Conservation (phyloP, 177 flowering plant species). For the Vitis hybrid region DNA sequence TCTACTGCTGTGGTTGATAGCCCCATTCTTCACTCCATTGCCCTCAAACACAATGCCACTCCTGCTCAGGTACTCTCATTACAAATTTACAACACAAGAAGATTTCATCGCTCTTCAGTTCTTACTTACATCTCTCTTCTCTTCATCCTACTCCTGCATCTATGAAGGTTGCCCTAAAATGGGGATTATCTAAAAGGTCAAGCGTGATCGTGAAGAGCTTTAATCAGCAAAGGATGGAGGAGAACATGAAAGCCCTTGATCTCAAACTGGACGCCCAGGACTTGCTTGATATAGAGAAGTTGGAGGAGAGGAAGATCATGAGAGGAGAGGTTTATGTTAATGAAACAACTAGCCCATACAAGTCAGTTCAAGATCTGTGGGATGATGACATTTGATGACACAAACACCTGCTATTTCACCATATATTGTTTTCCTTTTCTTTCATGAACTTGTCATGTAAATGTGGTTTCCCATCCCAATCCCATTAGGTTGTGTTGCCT, state of each 20-base stretch:
- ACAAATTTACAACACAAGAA: neutral
- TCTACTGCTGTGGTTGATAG: slow-evolving; percentile 55
- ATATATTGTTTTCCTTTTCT: neutral
- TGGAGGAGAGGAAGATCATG: slow-evolving; percentile 69
- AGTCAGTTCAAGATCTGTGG: slow-evolving; percentile 64
- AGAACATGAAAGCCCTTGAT: slow-evolving; percentile 49
- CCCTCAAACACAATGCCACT: slow-evolving; percentile 60
- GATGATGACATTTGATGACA: slow-evolving; percentile 58
- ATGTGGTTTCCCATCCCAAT: too few species aligned
- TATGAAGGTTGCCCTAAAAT: slow-evolving; percentile 60
- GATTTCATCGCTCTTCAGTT: too few species aligned
- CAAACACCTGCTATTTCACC: neutral
- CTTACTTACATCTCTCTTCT: too few species aligned
- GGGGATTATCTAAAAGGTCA: slow-evolving; percentile 71
- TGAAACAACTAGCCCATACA: slow-evolving; percentile 68
- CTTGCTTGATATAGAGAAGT: slow-evolving; percentile 39
- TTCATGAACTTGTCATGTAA: too few species aligned
- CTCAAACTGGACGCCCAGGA: slow-evolving; percentile 54
- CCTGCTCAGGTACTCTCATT: slow-evolving; percentile 62
- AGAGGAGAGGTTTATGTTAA: slow-evolving; percentile 68
- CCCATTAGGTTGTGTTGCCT: too few species aligned
- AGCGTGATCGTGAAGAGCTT: slow-evolving; percentile 75
- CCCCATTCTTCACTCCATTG: slow-evolving; percentile 58
- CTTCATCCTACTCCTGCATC: too few species aligned
- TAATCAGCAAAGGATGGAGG: slow-evolving; percentile 53